phyloP scores from a whole-genome alignment of 108 stramenopile genomes.

The Stephanodiscus minutulus region DNA sequence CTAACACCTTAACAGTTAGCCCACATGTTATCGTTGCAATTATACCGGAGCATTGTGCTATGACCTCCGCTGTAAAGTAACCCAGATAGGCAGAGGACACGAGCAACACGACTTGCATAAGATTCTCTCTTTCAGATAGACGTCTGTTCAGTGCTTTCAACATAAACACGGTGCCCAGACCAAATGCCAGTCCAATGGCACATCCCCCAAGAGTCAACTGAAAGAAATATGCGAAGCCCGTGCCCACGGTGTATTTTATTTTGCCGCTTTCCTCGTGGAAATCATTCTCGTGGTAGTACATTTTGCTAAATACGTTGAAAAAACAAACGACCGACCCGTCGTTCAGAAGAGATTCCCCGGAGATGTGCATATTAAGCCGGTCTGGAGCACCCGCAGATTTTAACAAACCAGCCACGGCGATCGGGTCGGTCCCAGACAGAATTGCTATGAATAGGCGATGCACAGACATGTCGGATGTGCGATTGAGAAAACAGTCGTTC shows the following conservation, averaged over 20 bases:
- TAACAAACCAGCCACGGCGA: conserved; percentile 86
- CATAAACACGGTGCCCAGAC: conserved; percentile 36
- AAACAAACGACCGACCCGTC: conserved; percentile 93
- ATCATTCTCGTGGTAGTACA: conserved; percentile 55
- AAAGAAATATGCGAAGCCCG: conserved; percentile 57
- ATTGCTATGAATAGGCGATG: conserved; percentile 71
- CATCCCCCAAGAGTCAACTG: conserved; percentile 73
- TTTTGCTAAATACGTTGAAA: conserved; percentile 75
- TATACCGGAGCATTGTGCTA: conserved; percentile 64
- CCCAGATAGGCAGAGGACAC: conserved; percentile 74
- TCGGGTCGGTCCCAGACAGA: conserved; percentile 90
- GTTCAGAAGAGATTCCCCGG: conserved; percentile 83
- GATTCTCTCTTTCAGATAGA: conserved; percentile 61
- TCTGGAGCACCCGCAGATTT: conserved; percentile 75
- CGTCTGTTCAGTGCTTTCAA: conserved; percentile 51
- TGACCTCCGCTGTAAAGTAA: conserved; percentile 76
- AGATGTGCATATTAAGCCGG: conserved; percentile 75
- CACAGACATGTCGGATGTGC: too few relatives aligned
- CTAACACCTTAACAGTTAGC: conserved; percentile 55
- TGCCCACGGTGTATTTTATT: background rate
- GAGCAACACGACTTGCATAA: conserved; percentile 74
- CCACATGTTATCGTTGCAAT: conserved; percentile 73
- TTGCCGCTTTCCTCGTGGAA: conserved; percentile 49
- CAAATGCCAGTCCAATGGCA: conserved; percentile 71
- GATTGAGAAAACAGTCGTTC: too few relatives aligned